Evolutionary conservation across 352 stramenopile genomes (phyloP), one percentile per base, ranked within the genome.

Genomic region (Labyrinthula sp.): DNA sequence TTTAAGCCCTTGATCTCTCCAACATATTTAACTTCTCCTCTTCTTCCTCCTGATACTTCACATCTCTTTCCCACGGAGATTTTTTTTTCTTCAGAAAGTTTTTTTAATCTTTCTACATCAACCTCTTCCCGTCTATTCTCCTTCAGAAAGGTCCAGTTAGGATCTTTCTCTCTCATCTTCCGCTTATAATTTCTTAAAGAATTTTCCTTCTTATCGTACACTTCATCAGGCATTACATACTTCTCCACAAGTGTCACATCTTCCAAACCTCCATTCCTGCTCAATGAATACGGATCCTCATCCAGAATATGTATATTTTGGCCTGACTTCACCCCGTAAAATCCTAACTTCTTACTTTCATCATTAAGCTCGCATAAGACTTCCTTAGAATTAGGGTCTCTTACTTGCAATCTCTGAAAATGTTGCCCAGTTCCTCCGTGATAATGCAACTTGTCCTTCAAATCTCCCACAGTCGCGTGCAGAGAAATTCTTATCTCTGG

Each of bases 171-270:
- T 34, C 90, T 74, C 61, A 95, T 80, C 38, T 94, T 69, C 50
- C 72, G 69, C 59, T 88, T 92, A 72, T 90, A 97, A 39, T 85
- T 79, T 45, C 89, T 75, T 29, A 97, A 67, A 23, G 89, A 96
- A 50, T 92, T 92, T 60, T 89, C 77, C n/a, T 84, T 75, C 45
- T 92, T 91, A 62, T 97, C 68, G 65, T 99, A 99, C 52, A 95
- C 86, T 30, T 94, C 84, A 35, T 99, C 90, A 0, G 68, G 83
- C 66, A 99, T 95, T 54, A 76, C 61, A 63, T 95, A 97, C 67
- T 97, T 99, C 47, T 94, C 56, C 17, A 99, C 72, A 33, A 95
- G 69, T 5, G 75, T 82, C 6, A 87, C 75, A 60, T 99, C 82
- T 58, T 97, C 89, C 8, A 95, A 80, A 2, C 80, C 86, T 12